These are phyloP conservation scores for Hypoxylon intermedium DNA, from an alignment of 495 filamentous ascomycete species.

Conservation along the genomic window DNA sequence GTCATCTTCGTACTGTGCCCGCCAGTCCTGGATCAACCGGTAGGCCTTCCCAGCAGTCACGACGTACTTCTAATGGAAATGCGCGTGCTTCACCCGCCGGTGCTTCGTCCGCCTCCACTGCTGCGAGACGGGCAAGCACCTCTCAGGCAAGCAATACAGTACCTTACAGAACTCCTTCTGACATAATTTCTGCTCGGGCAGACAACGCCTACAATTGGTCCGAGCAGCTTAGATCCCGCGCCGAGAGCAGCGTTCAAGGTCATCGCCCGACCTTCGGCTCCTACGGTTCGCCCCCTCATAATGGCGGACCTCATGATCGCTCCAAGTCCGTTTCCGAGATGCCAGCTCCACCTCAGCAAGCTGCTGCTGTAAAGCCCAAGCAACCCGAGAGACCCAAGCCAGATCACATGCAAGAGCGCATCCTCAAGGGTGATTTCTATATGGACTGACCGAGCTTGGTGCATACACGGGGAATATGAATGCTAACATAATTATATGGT, in stretches of 20 bases:
- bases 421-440: constrained; percentile 95
- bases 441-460: constrained; percentile 74
- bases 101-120: constrained; percentile 32
- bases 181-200: constrained; percentile 65
- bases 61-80: constrained; percentile 35
- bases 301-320: constrained; percentile 61
- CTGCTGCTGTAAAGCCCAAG: constrained; percentile 49
- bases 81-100: constrained; percentile 23
- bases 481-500: neutral
- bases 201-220: constrained; percentile 94
- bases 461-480: constrained; percentile 2
- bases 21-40: constrained; percentile 59
- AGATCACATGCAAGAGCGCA: constrained; percentile 94
- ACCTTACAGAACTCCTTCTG: constrained; percentile 64
- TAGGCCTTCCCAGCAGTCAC: constrained; percentile 48
- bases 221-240: constrained; percentile 87
- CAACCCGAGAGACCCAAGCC: constrained; percentile 70
- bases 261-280: constrained; percentile 55
- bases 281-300: constrained; percentile 41
- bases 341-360: constrained; percentile 64
- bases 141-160: constrained; percentile 62
- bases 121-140: constrained; percentile 44
- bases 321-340: constrained; percentile 73
- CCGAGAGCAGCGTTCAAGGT: constrained; percentile 78
- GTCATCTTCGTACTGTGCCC: constrained; percentile 51